A percentile compares a stretch with the other conserved stretches of the same genome.
These are phyloP conservation scores for Verticillium albo-atrum DNA, from an alignment of 2,329 filamentous ascomycete species.

Conservation along the genomic window DNA sequence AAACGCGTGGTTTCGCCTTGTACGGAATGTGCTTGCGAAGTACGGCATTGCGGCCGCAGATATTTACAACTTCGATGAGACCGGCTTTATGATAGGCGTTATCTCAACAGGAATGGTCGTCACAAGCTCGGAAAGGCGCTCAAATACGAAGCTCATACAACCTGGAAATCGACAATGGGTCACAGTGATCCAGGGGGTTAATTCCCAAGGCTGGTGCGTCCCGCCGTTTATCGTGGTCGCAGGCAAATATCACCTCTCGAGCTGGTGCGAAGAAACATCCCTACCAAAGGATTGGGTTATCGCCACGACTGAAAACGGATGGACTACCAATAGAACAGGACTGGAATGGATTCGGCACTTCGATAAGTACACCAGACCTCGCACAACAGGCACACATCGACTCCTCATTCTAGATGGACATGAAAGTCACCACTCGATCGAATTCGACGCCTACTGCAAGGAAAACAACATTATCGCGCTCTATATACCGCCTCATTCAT, in stretches of 20 bases:
- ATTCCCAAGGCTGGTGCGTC: conserved; percentile 6
- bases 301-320: conserved; percentile 24
- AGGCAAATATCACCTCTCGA: conserved; percentile 9
- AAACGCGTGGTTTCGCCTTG: conserved; percentile 14
- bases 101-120: conserved; percentile 19
- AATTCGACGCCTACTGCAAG: background rate
- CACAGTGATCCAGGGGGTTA: conserved; percentile 16
- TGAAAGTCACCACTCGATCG: conserved; percentile 17
- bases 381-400: conserved; percentile 17
- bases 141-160: conserved; percentile 14
- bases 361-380: conserved; percentile 20
- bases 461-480: conserved; percentile 1
- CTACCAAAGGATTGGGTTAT: conserved; percentile 22
- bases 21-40: conserved; percentile 10
- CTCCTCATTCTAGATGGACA: conserved; percentile 30
- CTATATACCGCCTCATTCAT: background rate
- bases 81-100: conserved; percentile 24
- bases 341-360: conserved; percentile 28
- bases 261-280: conserved; percentile 13
- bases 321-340: conserved; percentile 21
- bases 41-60: conserved; percentile 15
- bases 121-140: conserved; percentile 15
- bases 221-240: conserved; percentile 10
- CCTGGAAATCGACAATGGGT: conserved; percentile 21
- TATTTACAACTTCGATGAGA: conserved; percentile 22